Evolutionary conservation across 352 stramenopile genomes (phyloP), one percentile per base, ranked within the genome.

Genomic region (Blastocystis sp.): DNA sequence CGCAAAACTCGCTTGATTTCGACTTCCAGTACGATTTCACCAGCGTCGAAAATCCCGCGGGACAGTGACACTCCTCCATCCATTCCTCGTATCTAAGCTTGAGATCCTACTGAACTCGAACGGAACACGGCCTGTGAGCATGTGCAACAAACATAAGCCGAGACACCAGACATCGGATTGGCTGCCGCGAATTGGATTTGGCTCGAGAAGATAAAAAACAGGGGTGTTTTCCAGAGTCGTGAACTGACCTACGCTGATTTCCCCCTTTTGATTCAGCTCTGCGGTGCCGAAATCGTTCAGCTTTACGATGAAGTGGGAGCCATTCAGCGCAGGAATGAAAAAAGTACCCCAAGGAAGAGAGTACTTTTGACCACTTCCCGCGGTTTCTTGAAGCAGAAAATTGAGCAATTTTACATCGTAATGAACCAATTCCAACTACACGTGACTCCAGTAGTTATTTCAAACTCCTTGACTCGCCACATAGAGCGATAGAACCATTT

Each of bases 371-470:
- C 20, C 20, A 5, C 45, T 26, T 15, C 15, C 18, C 5, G 43
- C 6, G 41, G 47, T 62, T 20, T 29, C 29, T 6, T 61, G 26
- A 6, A 80, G 18, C 26, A 80, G 55, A 54, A 64, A 80, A 41
- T 80, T 80, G 7, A 63, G 37, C 9, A 80, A 20, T 80, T 80
- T 80, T 15, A 80, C 70, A 34, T 80, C 70, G 55, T 80, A 80
- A 41, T 80, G 70, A 45, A 80, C 50, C 0, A 80, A 9, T 7
- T 18, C 39, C 18, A 26, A 63, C 70, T 80, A 62, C 55, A 20
- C 7, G 53, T 15, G 55, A 79, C 43, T 61, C 18, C 68, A 37
- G 50, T 13, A 9, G 55, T 5, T 26, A 80, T 45, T 20, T 11
- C 13, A 47, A 66, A 80, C 70, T 9, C 18, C 45, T 23, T 23